phyloP scores from a whole-genome alignment of 768 basidiomycete genomes.

The Podaxis rugospora region DNA sequence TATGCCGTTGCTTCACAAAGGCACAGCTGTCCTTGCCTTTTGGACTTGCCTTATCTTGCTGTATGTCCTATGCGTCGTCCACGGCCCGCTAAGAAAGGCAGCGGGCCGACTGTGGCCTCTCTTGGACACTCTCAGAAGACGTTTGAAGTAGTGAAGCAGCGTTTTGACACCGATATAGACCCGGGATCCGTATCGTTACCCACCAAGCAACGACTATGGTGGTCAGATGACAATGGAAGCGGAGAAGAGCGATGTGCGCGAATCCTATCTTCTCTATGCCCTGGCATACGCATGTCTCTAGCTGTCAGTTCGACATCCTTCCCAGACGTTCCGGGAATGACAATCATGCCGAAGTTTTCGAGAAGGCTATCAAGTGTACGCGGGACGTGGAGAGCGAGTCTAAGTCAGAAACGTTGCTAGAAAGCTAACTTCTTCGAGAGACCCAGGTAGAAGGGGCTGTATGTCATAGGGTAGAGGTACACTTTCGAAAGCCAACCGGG shows the following conservation, averaged over 20 bases:
- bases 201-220: neutral
- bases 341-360: neutral
- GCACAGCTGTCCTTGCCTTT: neutral
- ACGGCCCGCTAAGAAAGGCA: neutral
- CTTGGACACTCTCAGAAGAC: neutral
- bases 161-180: neutral
- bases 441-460: too few relatives aligned
- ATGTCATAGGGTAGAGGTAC: too few relatives aligned
- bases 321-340: neutral
- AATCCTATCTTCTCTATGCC: neutral
- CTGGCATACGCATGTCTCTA: neutral
- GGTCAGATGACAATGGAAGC: neutral
- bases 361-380: neutral
- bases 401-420: too few relatives aligned
- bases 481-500: too few relatives aligned
- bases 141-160: neutral
- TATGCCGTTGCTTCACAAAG: neutral
- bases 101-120: neutral
- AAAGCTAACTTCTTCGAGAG: too few relatives aligned
- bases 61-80: neutral
- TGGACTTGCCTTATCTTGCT: neutral
- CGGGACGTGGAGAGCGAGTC: neutral
- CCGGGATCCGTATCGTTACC: neutral
- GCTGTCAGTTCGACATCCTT: neutral
- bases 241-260: too few relatives aligned